Percentiles rank a stretch among this genome's conserved stretches.
These are phyloP conservation scores for Cladobotryum protrusum DNA, from an alignment of 2,329 filamentous ascomycete species.

Conservation along the genomic window DNA sequence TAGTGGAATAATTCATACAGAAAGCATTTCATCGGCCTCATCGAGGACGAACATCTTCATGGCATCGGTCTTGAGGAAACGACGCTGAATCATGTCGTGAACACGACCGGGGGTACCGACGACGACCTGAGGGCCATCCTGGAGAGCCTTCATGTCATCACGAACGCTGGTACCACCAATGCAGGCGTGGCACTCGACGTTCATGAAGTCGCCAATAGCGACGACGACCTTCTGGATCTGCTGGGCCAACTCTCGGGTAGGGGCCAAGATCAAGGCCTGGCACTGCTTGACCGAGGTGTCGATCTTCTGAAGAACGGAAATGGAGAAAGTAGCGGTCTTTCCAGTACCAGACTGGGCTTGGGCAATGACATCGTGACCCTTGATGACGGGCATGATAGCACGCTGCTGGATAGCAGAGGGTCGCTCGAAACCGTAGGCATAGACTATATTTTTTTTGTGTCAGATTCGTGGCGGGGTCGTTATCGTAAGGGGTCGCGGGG, in stretches of 20 bases:
- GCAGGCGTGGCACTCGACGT: constrained; percentile 97
- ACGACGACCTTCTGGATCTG: constrained; percentile 99
- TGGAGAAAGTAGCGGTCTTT: constrained; percentile 99
- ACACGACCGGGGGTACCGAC: constrained; percentile 98
- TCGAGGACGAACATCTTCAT: constrained; percentile 99
- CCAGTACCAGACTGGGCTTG: constrained; percentile 99
- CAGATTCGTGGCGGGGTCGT: constrained; percentile 15
- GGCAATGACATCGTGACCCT: constrained; percentile 98
- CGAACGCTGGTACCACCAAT: constrained; percentile 97
- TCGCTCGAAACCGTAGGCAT: constrained; percentile 99
- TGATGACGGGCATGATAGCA: constrained; percentile 99
- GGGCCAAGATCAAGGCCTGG: constrained; percentile 96
- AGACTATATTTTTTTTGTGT: constrained; percentile 50
- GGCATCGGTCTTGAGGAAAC: constrained; percentile 90
- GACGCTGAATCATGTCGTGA: constrained; percentile 98
- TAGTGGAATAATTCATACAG: constrained; percentile 56
- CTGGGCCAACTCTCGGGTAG: constrained; percentile 96
- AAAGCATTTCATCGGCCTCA: constrained; percentile 99
- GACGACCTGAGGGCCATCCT: constrained; percentile 93
- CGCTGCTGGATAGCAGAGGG: constrained; percentile 99
- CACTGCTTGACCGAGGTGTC: constrained; percentile 90
- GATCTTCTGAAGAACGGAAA: constrained; percentile 98
- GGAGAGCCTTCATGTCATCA: constrained; percentile 96
- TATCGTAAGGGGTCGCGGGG: constrained; percentile 1
- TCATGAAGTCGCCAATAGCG: constrained; percentile 96